Base-by-base conservation (phyloP, 1,284 basidiomycete species). In the Rhodofomes roseus region DNA sequence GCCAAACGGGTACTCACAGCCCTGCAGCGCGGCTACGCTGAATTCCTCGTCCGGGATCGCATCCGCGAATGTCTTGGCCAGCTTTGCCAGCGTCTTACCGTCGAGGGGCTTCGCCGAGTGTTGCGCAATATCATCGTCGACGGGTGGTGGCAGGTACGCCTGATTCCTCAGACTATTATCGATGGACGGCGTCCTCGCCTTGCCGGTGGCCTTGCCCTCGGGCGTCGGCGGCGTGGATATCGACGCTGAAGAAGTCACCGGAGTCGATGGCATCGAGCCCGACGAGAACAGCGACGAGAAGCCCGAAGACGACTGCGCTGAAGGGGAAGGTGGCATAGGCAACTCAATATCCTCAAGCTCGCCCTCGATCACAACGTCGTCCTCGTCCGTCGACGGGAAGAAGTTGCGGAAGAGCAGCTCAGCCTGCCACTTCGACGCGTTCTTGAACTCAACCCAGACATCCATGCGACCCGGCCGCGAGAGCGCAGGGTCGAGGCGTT, bases 401-500 rank as follows among this genome's bases (percentile, higher is more conserved):
- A 94, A 94, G 73, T 92, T 91, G 60, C 87, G 81, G 83, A 93
- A 94, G 34, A 93, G 79, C 29, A 85, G 83, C 71, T 91, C 88
- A 1, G 89, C 89, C 67, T 94, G 92, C 83, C 86, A 89, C 65
- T 84, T 86, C 62, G 85, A 88, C 34, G 92, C 89, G 61, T 92
- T 88, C 76, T 85, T 89, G 79, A 94, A 95, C 72, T 93, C 90
- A 55, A 94, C 81, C 90, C 90, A 92, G 4, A 95, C 89, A 66
- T 94, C 92, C 86, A 93, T 92, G 29, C 92, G 90, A 18, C 92
- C 92, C n/a, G 90, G 88, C 59, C 90, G 84, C 8, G 88, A 89
- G 7, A 95, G 80, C 0, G 92, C 92, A 5, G 90, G 89, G 67
- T 95, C 92, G 3, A 94, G 82, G 29, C 84, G 81, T 66, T 93